Percentiles rank a stretch among this genome's conserved stretches.
Evolutionary conservation across 2,329 filamentous ascomycete species (phyloP).

Genomic region (Endothia cerciana): DNA sequence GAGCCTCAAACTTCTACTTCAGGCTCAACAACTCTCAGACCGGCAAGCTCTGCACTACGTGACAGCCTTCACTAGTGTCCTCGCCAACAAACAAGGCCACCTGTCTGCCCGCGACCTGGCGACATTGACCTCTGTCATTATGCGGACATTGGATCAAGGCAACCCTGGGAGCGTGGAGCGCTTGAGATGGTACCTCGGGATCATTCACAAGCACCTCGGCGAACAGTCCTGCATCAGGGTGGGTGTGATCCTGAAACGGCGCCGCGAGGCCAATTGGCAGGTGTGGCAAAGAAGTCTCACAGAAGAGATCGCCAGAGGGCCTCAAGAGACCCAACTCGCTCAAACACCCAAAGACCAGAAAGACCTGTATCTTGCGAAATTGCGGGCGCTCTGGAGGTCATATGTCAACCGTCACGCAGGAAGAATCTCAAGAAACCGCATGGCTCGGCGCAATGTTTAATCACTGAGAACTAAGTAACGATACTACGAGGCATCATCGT

Average conservation of each 20-base stretch:
- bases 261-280: constrained; percentile 31
- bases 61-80: constrained; percentile 38
- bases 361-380: background rate
- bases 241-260: constrained; percentile 33
- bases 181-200: constrained; percentile 41
- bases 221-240: constrained; percentile 30
- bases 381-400: constrained; percentile 1
- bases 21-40: constrained; percentile 17
- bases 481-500: no score
- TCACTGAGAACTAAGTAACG: no score
- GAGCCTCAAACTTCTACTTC: constrained; percentile 13
- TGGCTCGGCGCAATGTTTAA: background rate
- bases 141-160: constrained; percentile 41
- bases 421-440: background rate
- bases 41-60: constrained; percentile 39
- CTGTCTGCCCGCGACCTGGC: constrained; percentile 33
- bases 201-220: constrained; percentile 38
- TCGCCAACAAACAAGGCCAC: constrained; percentile 37
- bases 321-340: background rate
- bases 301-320: background rate
- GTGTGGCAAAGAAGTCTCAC: constrained; percentile 9
- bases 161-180: constrained; percentile 40
- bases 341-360: background rate
- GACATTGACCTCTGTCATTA: constrained; percentile 34
- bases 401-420: background rate